Percentiles rank a stretch among this genome's conserved stretches.
phyloP scores from a whole-genome alignment of 306 rosid genomes.

The Cucurbita moschata region DNA sequence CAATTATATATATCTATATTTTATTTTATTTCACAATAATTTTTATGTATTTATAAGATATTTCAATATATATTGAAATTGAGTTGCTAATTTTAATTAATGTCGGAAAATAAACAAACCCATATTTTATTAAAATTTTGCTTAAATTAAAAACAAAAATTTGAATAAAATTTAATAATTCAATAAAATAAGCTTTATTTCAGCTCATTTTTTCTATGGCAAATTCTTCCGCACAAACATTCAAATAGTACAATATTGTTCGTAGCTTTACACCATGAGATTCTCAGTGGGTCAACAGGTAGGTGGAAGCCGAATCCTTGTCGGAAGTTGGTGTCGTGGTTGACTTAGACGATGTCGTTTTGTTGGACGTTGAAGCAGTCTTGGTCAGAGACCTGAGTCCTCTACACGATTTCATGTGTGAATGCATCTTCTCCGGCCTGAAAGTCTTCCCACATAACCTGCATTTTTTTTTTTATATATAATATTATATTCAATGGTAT shows the following conservation, averaged over 20 bases:
- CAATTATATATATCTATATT: no score
- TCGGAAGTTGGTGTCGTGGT: constrained; percentile 17
- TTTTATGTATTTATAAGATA: no score
- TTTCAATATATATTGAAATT: no score
- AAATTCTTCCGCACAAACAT: background rate
- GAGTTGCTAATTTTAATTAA: no score
- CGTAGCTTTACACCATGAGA: background rate
- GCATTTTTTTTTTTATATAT: no score
- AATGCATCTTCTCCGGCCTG: constrained; percentile 71
- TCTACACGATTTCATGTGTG: constrained; percentile 71
- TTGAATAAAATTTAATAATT: no score
- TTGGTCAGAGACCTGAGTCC: constrained; percentile 42
- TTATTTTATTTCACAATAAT: no score
- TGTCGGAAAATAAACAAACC: no score
- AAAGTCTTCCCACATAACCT: constrained; percentile 61
- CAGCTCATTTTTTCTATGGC: background rate
- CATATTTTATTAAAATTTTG: no score
- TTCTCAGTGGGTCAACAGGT: constrained; percentile 24
- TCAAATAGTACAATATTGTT: background rate
- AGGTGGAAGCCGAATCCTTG: constrained; percentile 8
- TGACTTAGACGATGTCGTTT: constrained; percentile 10
- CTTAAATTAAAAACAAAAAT: no score
- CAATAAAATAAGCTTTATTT: no score
- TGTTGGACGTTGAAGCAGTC: constrained; percentile 10
- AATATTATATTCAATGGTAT: background rate